Conservation (phyloP, 495 filamentous ascomycete genomes). For the Podospora tetraspora region DNA sequence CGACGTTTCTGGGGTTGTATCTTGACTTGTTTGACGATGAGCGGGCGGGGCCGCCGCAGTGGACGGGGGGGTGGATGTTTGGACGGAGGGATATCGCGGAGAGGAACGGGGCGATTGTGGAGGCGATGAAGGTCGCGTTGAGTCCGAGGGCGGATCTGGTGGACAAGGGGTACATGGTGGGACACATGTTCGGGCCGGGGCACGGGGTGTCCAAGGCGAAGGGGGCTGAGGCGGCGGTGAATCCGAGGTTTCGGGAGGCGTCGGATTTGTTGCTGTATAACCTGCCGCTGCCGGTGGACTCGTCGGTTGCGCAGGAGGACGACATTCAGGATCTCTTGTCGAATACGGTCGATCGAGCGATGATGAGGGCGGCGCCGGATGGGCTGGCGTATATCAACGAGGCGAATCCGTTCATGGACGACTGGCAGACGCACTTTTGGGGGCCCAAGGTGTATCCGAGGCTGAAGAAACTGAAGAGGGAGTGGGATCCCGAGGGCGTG, state of each 20-base stretch:
- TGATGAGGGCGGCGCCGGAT: constrained; percentile 25
- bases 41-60: constrained; percentile 14
- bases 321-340: constrained; percentile 9
- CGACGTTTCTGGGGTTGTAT: constrained; percentile 32
- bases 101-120: constrained; percentile 14
- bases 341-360: constrained; percentile 9
- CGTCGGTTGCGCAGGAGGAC: not conserved
- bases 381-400: constrained; percentile 38
- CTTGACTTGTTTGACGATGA: constrained; percentile 29
- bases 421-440: constrained; percentile 26
- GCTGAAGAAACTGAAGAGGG: constrained; percentile 38
- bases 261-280: constrained; percentile 8
- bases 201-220: constrained; percentile 12
- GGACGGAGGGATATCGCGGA: constrained; percentile 22
- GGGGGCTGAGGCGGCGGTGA: constrained; percentile 33
- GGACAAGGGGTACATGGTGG: constrained; percentile 23
- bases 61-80: constrained; percentile 33
- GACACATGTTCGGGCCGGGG: constrained; percentile 34
- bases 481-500: constrained; percentile 47
- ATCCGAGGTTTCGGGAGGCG: constrained; percentile 41
- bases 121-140: not conserved
- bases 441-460: constrained; percentile 24
- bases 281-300: constrained; percentile 2
- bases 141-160: constrained; percentile 23
- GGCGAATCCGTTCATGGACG: constrained; percentile 35